Evolutionary conservation across 345 rosid genomes (phyloP), one percentile per base, ranked within the genome.

Genomic region (Citrus hindsii): DNA sequence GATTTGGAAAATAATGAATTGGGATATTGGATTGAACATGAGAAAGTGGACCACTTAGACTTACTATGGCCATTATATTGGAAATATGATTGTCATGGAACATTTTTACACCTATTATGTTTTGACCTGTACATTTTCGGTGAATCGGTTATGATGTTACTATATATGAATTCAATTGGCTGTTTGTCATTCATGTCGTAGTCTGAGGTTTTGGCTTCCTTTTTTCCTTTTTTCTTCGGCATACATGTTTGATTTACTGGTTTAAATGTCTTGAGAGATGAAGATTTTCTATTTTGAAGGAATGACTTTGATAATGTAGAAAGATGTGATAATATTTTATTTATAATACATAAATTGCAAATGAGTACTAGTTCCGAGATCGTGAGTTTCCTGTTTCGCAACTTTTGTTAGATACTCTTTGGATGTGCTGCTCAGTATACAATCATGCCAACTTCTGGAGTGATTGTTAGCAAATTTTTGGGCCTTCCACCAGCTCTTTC

Each of bases 351-450:
- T n/a, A 38, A 12, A 4, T 27, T 35, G 67, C 68, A 37, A 51
- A 38, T n/a, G 65, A 27, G 72, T n/a, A 30, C 30, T 6, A 38
- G 19, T 10, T 83, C 46, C 32, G 4, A 21, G 58, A 21, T 78
- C 9, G 51, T 35, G 12, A 28, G 40, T 66, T n/a, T 48, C 22
- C 59, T 68, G 42, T 63, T 42, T 37, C 70, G 37, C 24, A 38
- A 24, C 53, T 74, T 73, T 69, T 71, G 72, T 79, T 85, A 91
- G 95, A 90, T 91, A 80, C 86, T 88, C 55, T 90, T 86, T 80
- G 93, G 95, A 77, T 91, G 86, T 10, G 75, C 72, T 58, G 91
- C 92, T 74, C 95, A 91, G 69, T 91, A 85, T 72, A 83, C 92
- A n/a, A 86, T 89, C 32, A 91, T 91, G 92, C 93, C 93, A 55